phyloP scores from a whole-genome alignment of 768 basidiomycete genomes.

The Boletellus ananas region DNA sequence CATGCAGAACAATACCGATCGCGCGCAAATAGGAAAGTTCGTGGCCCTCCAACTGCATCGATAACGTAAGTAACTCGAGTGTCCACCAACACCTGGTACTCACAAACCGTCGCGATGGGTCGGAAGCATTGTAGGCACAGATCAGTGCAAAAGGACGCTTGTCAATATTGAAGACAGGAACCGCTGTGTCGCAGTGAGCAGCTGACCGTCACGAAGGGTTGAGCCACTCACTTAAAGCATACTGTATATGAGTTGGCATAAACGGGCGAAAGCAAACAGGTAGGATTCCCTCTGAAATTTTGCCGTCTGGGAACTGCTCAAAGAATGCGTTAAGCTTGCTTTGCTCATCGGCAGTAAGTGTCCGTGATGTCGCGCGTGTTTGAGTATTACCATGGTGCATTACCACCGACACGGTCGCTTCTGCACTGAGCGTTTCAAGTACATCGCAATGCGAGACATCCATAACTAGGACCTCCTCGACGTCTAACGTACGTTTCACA shows the following conservation, averaged over 20 bases:
- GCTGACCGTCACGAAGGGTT: not conserved
- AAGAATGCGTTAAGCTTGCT: constrained; percentile 74
- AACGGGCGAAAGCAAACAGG: constrained; percentile 81
- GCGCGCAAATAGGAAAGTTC: constrained; percentile 90
- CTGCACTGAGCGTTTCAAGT: constrained; percentile 60
- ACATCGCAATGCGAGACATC: constrained; percentile 91
- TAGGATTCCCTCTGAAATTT: constrained; percentile 82
- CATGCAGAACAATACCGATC: constrained; percentile 50
- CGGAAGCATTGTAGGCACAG: constrained; percentile 85
- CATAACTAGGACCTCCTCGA: constrained; percentile 89
- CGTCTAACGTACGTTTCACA: constrained; percentile 85
- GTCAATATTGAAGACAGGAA: constrained; percentile 91
- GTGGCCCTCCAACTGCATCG: constrained; percentile 73
- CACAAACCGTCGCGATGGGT: constrained; percentile 78
- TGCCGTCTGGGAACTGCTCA: constrained; percentile 75
- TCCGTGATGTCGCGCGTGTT: constrained; percentile 47
- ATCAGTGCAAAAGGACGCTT: constrained; percentile 88
- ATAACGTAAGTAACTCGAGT: constrained; percentile 7
- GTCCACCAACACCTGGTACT: constrained; percentile 19
- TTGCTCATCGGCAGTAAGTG: constrained; percentile 69
- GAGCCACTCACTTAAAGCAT: constrained; percentile 69
- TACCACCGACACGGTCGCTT: constrained; percentile 62
- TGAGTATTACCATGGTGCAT: constrained; percentile 67
- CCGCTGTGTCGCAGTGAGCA: constrained; percentile 45
- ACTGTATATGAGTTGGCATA: constrained; percentile 77